Conservation (phyloP, 2,329 filamentous ascomycete species). For the Verticillium isaacii region DNA sequence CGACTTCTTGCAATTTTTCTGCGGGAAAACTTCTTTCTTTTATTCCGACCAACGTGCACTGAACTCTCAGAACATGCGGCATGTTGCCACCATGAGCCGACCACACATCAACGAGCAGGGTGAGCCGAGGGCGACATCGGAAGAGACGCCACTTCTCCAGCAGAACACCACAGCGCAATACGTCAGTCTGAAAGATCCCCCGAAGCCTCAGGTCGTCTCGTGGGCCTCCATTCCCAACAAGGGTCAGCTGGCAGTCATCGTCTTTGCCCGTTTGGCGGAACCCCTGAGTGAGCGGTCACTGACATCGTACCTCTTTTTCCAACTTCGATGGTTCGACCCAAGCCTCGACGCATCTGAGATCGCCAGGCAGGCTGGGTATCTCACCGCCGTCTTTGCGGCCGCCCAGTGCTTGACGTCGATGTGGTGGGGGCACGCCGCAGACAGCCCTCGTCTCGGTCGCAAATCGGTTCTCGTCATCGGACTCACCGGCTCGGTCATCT, state of each 20-base stretch:
- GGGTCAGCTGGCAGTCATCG: conserved; percentile 18
- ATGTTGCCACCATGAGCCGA: no score
- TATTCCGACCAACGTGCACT: no score
- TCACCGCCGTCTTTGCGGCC: conserved; percentile 14
- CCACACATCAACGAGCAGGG: no score
- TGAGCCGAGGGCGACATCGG: no score
- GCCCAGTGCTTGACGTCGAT: conserved; percentile 15
- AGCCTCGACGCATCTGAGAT: conserved; percentile 9
- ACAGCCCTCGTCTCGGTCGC: conserved; percentile 11
- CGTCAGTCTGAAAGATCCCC: no score
- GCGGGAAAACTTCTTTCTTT: no score
- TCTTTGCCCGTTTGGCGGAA: conserved; percentile 20
- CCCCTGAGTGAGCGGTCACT: conserved; percentile 19
- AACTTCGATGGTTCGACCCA: conserved; percentile 12
- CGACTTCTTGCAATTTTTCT: no score
- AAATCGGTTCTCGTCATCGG: conserved; percentile 15
- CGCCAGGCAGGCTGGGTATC: conserved; percentile 13
- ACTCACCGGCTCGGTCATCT: conserved; percentile 46
- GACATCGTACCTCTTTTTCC: conserved; percentile 16
- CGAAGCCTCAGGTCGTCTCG: not conserved
- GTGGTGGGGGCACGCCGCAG: conserved; percentile 14
- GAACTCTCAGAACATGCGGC: no score
- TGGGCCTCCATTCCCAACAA: conserved; percentile 18
- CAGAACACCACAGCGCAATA: no score
- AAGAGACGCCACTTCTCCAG: no score